A percentile compares a stretch with the other conserved stretches of the same genome.
phyloP scores from a whole-genome alignment of 2,329 filamentous ascomycete species.

The Trichoderma endophyticum region DNA sequence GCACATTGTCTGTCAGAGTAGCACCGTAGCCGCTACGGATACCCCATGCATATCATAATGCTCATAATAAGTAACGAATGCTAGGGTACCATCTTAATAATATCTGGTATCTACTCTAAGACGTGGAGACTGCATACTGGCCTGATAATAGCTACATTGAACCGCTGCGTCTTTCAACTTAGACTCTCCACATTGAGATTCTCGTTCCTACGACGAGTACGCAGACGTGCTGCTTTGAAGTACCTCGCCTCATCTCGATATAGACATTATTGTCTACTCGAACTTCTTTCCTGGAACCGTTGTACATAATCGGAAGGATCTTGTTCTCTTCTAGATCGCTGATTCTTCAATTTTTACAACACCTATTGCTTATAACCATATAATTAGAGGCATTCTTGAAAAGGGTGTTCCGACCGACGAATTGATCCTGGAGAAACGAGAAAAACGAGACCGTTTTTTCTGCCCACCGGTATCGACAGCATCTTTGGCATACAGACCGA shows the following conservation, averaged over 20 bases:
- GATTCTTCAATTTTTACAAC: not conserved
- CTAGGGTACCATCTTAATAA: not conserved
- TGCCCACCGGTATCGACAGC: not conserved
- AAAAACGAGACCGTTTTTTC: not conserved
- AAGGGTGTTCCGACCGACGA: not conserved
- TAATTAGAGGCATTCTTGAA: not conserved
- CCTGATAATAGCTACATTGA: not conserved
- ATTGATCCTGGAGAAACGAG: not conserved
- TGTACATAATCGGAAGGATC: not conserved
- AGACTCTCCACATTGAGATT: not conserved
- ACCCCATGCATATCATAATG: not conserved
- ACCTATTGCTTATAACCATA: not conserved
- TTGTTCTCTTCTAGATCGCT: not conserved
- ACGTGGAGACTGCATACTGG: not conserved
- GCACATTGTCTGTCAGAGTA: not conserved
- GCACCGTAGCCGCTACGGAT: not conserved
- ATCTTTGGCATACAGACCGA: not conserved
- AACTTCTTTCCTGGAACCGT: not conserved
- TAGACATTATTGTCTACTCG: not conserved
- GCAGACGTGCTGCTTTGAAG: constrained; percentile 7
- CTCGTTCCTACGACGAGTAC: not conserved
- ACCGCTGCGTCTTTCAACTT: not conserved
- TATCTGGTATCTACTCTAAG: not conserved
- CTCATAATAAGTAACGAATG: not conserved
- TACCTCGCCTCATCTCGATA: not conserved